Conservation (phyloP, 2,329 filamentous ascomycete genomes). For the Rutstroemia sp. region DNA sequence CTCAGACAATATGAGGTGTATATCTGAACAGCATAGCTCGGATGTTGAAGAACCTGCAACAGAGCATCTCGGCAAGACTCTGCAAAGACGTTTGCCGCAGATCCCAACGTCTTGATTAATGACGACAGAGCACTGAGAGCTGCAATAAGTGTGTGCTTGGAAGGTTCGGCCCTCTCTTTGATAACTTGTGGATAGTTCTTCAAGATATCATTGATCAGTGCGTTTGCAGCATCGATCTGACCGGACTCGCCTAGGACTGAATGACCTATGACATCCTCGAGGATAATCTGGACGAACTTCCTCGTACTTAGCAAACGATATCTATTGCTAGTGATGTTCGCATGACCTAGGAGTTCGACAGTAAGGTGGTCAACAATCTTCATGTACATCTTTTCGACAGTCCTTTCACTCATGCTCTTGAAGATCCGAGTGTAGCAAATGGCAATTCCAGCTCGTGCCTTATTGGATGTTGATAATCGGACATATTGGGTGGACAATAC, state of each 20-base stretch:
- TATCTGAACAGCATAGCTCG: constrained; percentile 92
- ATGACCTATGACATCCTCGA: constrained; percentile 76
- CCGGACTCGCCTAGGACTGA: constrained; percentile 84
- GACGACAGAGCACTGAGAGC: constrained; percentile 73
- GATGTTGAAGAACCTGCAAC: constrained; percentile 85
- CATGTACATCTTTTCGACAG: constrained; percentile 77
- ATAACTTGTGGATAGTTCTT: constrained; percentile 91
- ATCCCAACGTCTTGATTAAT: constrained; percentile 72
- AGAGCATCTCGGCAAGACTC: constrained; percentile 81
- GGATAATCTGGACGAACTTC: constrained; percentile 73
- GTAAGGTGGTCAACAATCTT: constrained; percentile 77
- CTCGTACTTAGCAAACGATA: constrained; percentile 81
- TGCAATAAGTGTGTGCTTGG: constrained; percentile 75
- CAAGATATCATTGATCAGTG: constrained; percentile 77
- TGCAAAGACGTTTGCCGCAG: constrained; percentile 70
- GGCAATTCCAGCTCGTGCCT: constrained; percentile 72
- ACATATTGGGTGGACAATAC: constrained; percentile 76
- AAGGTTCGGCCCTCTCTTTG: constrained; percentile 80
- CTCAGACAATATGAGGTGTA: constrained; percentile 82
- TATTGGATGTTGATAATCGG: constrained; percentile 70
- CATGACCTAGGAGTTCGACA: constrained; percentile 68
- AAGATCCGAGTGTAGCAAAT: constrained; percentile 82
- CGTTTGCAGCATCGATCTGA: constrained; percentile 73
- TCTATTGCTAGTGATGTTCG: constrained; percentile 71
- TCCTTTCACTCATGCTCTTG: constrained; percentile 68